phyloP scores from a whole-genome alignment of 495 filamentous ascomycete genomes.

The Hypoxylon intermedium region DNA sequence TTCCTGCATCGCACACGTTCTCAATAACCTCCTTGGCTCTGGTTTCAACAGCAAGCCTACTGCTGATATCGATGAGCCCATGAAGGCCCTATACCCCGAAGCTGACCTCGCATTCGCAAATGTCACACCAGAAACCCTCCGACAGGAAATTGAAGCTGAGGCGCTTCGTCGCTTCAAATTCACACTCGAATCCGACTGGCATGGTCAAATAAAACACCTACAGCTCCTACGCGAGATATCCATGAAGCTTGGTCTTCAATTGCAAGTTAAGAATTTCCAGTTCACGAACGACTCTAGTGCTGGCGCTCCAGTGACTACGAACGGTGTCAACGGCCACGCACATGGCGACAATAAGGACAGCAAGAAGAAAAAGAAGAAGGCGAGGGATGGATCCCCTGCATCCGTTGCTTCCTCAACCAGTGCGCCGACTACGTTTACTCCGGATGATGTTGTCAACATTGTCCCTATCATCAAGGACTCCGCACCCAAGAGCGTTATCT shows the following conservation, averaged over 20 bases:
- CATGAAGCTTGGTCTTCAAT: conserved; percentile 89
- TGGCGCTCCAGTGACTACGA: conserved; percentile 21
- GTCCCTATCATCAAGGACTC: conserved; percentile 95
- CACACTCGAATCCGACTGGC: conserved; percentile 72
- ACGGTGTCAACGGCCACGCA: conserved; percentile 45
- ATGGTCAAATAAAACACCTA: conserved; percentile 67
- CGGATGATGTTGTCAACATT: conserved; percentile 89
- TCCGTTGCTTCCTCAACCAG: conserved; percentile 58
- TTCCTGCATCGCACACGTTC: conserved; percentile 80
- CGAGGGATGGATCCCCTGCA: conserved; percentile 55
- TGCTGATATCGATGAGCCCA: conserved; percentile 75
- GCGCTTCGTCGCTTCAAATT: conserved; percentile 76
- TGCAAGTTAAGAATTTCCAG: conserved; percentile 79
- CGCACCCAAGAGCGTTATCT: conserved; percentile 82
- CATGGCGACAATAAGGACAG: conserved; percentile 43
- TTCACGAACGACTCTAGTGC: conserved; percentile 58
- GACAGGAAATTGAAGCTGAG: conserved; percentile 73
- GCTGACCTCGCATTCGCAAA: conserved; percentile 83
- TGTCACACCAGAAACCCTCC: conserved; percentile 73
- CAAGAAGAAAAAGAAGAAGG: conserved; percentile 85
- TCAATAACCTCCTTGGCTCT: conserved; percentile 91
- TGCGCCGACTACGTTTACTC: conserved; percentile 70
- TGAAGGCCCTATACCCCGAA: conserved; percentile 78
- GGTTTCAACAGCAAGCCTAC: conserved; percentile 76
- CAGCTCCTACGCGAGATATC: conserved; percentile 90